These are phyloP conservation scores for Penicillium bovifimosum DNA, from an alignment of 495 filamentous ascomycete genomes.

Conservation along the genomic window DNA sequence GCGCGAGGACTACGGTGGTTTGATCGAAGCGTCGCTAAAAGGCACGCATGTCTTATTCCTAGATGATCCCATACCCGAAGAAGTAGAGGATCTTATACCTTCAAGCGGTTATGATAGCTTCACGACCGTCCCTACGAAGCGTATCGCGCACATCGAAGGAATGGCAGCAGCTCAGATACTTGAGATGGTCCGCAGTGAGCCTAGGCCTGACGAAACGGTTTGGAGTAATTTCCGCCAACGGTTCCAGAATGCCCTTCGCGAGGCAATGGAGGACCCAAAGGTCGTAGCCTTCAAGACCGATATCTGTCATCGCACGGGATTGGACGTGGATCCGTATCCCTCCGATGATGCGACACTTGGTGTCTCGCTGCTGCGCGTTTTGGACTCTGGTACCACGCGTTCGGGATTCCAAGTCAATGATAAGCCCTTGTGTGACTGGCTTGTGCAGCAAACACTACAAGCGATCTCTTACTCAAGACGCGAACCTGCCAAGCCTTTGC, in stretches of 20 bases:
- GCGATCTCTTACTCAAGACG: slow-evolving; percentile 17
- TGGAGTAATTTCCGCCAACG: slow-evolving; percentile 37
- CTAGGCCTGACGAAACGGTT: slow-evolving; percentile 19
- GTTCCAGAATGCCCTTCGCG: slow-evolving; percentile 46
- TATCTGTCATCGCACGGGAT: slow-evolving; percentile 76
- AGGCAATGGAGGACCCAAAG: slow-evolving; percentile 53
- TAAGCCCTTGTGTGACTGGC: slow-evolving; percentile 56
- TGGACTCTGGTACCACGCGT: slow-evolving; percentile 16
- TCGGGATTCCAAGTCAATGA: slow-evolving; percentile 53
- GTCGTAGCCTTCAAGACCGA: slow-evolving; percentile 84
- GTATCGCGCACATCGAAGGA: slow-evolving; percentile 81
- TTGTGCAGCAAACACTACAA: slow-evolving; percentile 52
- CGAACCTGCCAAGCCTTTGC: slow-evolving; percentile 66
- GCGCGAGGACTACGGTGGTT: slow-evolving; percentile 49
- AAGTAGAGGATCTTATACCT: slow-evolving; percentile 49
- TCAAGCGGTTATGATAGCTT: slow-evolving; percentile 70
- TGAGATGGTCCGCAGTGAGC: slow-evolving; percentile 27
- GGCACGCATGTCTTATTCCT: slow-evolving; percentile 75
- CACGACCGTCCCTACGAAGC: slow-evolving; percentile 56
- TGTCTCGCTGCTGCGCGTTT: slow-evolving; percentile 29
- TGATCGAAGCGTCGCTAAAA: slow-evolving; percentile 59
- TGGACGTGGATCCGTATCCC: slow-evolving; percentile 41
- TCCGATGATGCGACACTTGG: slow-evolving; percentile 26
- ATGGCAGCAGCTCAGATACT: slow-evolving; percentile 60
- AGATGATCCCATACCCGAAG: slow-evolving; percentile 64